A percentile compares a stretch with the other conserved stretches of the same genome.
These are phyloP conservation scores for Eragrostis curvula DNA, from an alignment of 176 grass and related monocot genomes.

Conservation along the genomic window DNA sequence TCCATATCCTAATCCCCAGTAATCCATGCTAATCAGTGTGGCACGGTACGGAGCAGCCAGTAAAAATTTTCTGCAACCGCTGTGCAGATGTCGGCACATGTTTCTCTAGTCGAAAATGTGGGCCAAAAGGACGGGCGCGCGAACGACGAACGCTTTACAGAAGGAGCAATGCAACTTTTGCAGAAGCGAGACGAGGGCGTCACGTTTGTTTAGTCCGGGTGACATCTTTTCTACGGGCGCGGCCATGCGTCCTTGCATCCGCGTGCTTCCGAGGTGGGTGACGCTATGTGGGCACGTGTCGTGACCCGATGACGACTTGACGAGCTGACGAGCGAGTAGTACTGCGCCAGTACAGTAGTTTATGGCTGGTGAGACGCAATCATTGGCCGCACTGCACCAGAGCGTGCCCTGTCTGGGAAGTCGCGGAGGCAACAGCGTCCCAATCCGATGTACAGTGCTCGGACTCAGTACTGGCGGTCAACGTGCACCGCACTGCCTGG, in stretches of 20 bases:
- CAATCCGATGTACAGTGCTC: not conserved
- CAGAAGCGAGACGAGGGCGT: not conserved
- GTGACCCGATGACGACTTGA: not conserved
- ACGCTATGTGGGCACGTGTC: conserved; percentile 7
- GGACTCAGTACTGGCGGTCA: not conserved
- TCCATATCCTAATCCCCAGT: not conserved
- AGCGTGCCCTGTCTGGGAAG: not conserved
- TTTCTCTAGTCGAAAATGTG: not conserved
- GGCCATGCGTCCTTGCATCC: not conserved
- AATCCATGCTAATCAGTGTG: not conserved
- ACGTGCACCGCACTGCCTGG: not conserved
- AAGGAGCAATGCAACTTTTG: conserved; percentile 2
- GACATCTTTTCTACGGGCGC: not conserved
- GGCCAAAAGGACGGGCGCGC: not conserved
- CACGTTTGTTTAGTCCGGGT: not conserved
- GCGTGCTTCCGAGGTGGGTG: not conserved
- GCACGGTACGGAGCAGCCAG: not conserved
- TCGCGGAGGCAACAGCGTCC: not conserved
- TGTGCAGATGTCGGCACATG: conserved; percentile 4
- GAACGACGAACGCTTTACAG: not conserved
- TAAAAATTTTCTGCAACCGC: not conserved
- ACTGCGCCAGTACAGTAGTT: not conserved
- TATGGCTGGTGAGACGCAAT: not conserved
- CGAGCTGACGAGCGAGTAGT: not conserved
- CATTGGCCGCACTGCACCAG: not conserved